A percentile compares a stretch with the other conserved stretches of the same genome.
Conservation (phyloP, 768 basidiomycete genomes). For the Termitomyces sp. region DNA sequence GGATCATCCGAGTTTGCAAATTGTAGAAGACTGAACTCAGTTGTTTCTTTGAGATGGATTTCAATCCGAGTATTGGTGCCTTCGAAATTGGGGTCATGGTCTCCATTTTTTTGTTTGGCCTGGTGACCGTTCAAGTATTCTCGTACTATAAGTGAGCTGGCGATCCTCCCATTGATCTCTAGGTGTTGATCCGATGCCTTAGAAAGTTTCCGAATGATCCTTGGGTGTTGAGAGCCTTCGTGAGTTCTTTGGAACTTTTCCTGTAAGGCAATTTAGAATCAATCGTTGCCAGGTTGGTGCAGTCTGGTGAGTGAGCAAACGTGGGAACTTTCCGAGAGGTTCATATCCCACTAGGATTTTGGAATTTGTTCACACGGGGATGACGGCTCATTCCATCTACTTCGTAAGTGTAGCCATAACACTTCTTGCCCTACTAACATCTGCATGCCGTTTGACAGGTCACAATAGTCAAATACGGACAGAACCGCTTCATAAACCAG, state of each 20-base stretch:
- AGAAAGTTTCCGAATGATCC: constrained; percentile 11
- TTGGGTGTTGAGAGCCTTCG: constrained; percentile 5
- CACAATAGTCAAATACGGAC: constrained; percentile 9
- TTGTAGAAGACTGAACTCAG: neutral
- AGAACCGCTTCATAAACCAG: neutral
- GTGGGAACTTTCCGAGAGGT: neutral
- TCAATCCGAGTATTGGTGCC: constrained; percentile 7
- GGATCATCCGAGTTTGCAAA: neutral
- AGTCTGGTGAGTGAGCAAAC: constrained; percentile 3
- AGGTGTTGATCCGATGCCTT: neutral
- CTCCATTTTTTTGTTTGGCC: constrained; percentile 11
- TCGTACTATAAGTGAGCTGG: constrained; percentile 9
- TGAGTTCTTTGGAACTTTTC: neutral
- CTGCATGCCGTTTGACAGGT: neutral
- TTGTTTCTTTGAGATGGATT: neutral
- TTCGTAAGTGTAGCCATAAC: neutral
- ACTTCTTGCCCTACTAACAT: neutral
- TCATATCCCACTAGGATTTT: constrained; percentile 1
- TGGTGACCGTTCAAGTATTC: constrained; percentile 11
- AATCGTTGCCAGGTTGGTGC: constrained; percentile 5
- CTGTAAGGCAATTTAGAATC: neutral
- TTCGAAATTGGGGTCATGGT: constrained; percentile 11
- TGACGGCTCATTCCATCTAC: constrained; percentile 11
- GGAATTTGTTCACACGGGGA: constrained; percentile 7
- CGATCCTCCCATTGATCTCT: too few species aligned